Percentiles rank a stretch among this genome's conserved stretches.
phyloP scores from a whole-genome alignment of 2,329 filamentous ascomycete genomes.

The Nannizziopsis arthrosporioides region DNA sequence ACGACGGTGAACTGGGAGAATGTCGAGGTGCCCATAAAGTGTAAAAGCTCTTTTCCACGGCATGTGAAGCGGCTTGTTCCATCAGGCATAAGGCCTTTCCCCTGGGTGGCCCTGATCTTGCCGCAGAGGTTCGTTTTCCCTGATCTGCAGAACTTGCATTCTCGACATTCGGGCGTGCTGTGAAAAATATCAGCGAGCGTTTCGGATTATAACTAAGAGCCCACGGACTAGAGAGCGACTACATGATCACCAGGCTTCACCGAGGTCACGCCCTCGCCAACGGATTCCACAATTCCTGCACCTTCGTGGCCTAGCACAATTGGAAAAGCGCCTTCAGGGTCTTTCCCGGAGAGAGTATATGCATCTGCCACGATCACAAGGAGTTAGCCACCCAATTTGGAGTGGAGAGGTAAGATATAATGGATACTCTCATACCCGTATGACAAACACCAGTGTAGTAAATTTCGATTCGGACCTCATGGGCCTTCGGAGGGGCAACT shows the following conservation, averaged over 20 bases:
- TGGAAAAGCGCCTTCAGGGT: conserved; percentile 89
- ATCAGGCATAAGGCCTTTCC: conserved; percentile 92
- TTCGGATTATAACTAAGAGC: no score
- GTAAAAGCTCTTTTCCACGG: conserved; percentile 87
- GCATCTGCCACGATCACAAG: conserved; percentile 48
- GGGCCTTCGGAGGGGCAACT: conserved; percentile 73
- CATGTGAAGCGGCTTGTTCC: conserved; percentile 88
- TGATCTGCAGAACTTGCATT: conserved; percentile 99
- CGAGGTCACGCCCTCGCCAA: conserved; percentile 87
- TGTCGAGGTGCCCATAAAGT: conserved; percentile 98
- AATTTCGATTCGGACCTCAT: conserved; percentile 94
- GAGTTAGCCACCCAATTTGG: neutral
- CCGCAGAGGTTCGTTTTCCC: conserved; percentile 99
- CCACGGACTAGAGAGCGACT: conserved; percentile 65
- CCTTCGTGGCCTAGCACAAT: conserved; percentile 83
- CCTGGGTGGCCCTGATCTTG: conserved; percentile 96
- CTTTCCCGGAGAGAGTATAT: conserved; percentile 90
- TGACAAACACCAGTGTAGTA: conserved; percentile 98
- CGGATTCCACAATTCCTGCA: conserved; percentile 81
- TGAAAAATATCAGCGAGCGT: neutral
- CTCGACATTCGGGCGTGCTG: conserved; percentile 89
- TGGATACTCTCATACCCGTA: conserved; percentile 52
- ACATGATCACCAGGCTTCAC: conserved; percentile 92
- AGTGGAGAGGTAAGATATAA: neutral
- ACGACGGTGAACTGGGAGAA: conserved; percentile 99